Evolutionary conservation across 306 rosid genomes (phyloP).

Genomic region (Inga laurina): DNA sequence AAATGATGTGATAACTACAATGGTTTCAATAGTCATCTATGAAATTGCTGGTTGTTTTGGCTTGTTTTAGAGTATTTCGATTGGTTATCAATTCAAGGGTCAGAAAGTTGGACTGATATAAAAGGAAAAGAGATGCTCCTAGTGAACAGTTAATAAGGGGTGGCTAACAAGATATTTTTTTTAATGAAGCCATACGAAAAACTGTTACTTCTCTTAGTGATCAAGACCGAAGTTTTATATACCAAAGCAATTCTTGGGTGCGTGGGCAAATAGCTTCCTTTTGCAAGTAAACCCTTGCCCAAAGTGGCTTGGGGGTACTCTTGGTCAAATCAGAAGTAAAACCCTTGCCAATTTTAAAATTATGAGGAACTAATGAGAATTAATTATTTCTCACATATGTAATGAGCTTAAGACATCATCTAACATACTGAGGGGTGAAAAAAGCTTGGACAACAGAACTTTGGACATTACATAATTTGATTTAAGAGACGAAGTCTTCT

Average conservation of each 20-base stretch:
- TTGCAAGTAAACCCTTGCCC: background rate
- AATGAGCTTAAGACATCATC: constrained; percentile 13
- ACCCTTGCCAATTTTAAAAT: background rate
- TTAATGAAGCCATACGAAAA: background rate
- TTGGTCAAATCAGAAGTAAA: no score
- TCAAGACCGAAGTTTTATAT: background rate
- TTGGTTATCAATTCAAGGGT: background rate
- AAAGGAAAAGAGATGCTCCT: background rate
- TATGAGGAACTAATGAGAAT: background rate
- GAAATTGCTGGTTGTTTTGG: background rate
- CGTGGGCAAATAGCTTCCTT: background rate
- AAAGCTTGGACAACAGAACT: background rate
- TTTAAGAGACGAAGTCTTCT: background rate
- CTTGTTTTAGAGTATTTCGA: background rate
- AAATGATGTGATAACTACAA: constrained; percentile 3
- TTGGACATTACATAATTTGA: background rate
- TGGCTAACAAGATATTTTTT: background rate
- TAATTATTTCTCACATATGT: constrained; percentile 1
- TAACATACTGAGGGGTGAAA: background rate
- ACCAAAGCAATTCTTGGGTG: background rate
- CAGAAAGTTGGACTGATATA: background rate
- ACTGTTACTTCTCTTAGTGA: background rate
- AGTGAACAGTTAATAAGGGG: background rate
- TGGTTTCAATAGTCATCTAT: background rate
- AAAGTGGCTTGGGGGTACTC: background rate